Evolutionary conservation across 202 grass and related monocot species (phyloP).

Genomic region (Panicum virgatum): DNA sequence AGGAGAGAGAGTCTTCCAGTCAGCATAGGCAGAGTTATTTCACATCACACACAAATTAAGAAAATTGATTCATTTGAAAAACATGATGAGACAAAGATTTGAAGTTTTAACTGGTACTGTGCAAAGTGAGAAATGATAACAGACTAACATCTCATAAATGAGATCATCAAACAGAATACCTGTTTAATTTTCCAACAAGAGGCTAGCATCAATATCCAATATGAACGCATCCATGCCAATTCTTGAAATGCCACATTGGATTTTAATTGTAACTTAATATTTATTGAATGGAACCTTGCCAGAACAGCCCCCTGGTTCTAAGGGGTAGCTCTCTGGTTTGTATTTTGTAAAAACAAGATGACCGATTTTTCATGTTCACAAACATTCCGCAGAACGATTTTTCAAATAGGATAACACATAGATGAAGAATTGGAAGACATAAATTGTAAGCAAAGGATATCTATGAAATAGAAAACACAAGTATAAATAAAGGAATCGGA

Average conservation of each 20-base stretch:
- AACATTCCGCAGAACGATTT: neutral
- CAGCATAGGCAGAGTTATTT: no score
- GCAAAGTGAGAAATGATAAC: neutral
- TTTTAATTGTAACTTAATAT: neutral
- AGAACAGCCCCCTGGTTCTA: neutral
- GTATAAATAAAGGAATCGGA: neutral
- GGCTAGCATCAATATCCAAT: neutral
- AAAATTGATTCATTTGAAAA: neutral
- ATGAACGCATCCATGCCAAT: neutral
- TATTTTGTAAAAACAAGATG: constrained; percentile 1
- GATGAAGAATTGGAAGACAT: neutral
- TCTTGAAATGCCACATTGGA: neutral
- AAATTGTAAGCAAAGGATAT: neutral
- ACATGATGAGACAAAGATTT: neutral
- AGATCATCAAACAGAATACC: neutral
- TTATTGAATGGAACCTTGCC: neutral
- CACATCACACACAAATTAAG: neutral
- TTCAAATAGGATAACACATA: neutral
- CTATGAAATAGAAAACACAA: neutral
- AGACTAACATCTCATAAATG: neutral
- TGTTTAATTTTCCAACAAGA: neutral
- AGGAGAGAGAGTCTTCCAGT: no score
- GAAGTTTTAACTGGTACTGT: neutral
- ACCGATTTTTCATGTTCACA: neutral
- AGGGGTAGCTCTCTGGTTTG: neutral